A percentile compares a stretch with the other conserved stretches of the same genome.
These are phyloP conservation scores for Gracilaria gracilis DNA, from an alignment of 23 red algal species.

Conservation along the genomic window DNA sequence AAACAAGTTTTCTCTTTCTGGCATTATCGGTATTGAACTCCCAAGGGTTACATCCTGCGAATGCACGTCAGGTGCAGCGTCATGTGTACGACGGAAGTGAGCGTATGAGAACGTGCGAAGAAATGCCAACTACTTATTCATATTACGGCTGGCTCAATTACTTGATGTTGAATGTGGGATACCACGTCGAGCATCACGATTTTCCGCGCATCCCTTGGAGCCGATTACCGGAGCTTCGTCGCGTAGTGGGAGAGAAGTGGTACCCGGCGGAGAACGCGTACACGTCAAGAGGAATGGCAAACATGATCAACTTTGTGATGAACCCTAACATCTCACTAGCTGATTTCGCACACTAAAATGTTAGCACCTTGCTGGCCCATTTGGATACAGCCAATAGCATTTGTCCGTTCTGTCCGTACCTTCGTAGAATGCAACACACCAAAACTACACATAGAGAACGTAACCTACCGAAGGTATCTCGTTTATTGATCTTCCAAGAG, in stretches of 20 bases:
- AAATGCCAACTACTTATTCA: slow-evolving; percentile 73
- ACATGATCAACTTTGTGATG: slow-evolving; percentile 57
- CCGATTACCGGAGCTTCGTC: slow-evolving; percentile 64
- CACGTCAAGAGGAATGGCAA: slow-evolving; percentile 1
- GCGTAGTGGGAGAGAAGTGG: slow-evolving; percentile 28
- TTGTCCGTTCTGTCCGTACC: neutral
- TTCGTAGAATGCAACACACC: too few species aligned
- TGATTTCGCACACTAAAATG: slow-evolving; percentile 47
- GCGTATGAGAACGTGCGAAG: neutral
- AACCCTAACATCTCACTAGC: slow-evolving; percentile 57
- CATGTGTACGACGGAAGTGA: slow-evolving; percentile 57
- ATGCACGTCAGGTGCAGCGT: slow-evolving; percentile 48
- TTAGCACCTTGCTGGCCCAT: too few species aligned
- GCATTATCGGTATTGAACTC: slow-evolving; percentile 43
- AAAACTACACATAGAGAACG: too few species aligned
- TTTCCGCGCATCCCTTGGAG: slow-evolving; percentile 81
- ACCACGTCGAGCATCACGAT: slow-evolving; percentile 88
- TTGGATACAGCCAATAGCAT: neutral
- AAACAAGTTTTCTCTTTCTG: slow-evolving; percentile 9
- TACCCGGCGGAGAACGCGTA: slow-evolving; percentile 36
- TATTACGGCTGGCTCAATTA: slow-evolving; percentile 85
- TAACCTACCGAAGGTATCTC: too few species aligned
- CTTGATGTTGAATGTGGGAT: slow-evolving; percentile 78
- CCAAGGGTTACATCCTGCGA: slow-evolving; percentile 56
- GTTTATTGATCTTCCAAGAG: neutral